Conservation (phyloP, 331 rosid species). For the Malus hybrid region DNA sequence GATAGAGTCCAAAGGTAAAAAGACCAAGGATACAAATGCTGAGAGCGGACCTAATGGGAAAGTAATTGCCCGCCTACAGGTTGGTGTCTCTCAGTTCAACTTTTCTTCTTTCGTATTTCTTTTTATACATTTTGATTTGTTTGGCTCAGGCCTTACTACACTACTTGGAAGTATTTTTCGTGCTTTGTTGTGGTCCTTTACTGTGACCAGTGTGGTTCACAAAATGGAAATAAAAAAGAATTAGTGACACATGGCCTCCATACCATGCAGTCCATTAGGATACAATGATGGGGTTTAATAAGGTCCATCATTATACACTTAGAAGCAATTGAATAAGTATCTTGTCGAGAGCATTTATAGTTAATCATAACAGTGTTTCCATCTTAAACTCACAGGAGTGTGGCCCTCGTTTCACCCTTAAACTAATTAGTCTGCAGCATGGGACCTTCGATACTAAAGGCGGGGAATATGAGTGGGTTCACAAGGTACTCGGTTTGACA, state of each 20-base stretch:
- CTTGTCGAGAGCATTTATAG: neutral
- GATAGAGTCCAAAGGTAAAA: slow-evolving; percentile 36
- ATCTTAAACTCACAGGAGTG: slow-evolving; percentile 53
- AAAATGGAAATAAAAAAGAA: neutral
- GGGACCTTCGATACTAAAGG: slow-evolving; percentile 79
- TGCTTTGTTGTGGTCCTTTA: neutral
- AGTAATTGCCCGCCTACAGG: slow-evolving; percentile 84
- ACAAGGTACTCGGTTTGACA: slow-evolving; percentile 48
- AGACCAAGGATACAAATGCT: slow-evolving; percentile 37
- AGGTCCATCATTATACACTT: neutral
- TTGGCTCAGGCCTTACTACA: neutral
- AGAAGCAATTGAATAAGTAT: neutral
- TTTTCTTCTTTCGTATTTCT: neutral
- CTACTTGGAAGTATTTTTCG: neutral
- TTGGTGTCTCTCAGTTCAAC: slow-evolving; percentile 15
- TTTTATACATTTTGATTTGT: neutral
- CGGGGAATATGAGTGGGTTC: slow-evolving; percentile 90
- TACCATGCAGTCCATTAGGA: neutral
- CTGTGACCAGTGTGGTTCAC: neutral
- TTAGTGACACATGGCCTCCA: neutral
- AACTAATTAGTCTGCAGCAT: slow-evolving; percentile 67
- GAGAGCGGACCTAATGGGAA: slow-evolving; percentile 35
- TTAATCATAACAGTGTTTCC: neutral
- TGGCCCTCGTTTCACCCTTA: slow-evolving; percentile 87
- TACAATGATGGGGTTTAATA: neutral